These are phyloP conservation scores for Trypanosoma scelopori DNA, from an alignment of 208 protist genomes.

Conservation along the genomic window DNA sequence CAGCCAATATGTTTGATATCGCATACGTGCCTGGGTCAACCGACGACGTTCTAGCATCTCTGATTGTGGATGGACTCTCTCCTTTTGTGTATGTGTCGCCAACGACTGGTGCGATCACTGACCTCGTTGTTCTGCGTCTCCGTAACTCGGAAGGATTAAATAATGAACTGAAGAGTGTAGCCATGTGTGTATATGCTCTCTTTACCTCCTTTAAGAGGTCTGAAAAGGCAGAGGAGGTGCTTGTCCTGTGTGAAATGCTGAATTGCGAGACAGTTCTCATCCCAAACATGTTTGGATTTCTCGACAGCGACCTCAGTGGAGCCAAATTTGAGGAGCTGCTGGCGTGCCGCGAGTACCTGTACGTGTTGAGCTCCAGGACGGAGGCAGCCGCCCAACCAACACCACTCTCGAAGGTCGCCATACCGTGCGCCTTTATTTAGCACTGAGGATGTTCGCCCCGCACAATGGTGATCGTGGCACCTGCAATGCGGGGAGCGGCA, in stretches of 20 bases:
- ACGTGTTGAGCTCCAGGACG: constrained; percentile 33
- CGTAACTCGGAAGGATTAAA: constrained; percentile 15
- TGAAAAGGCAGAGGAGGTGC: constrained; percentile 67
- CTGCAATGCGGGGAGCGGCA: background rate
- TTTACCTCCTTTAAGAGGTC: constrained; percentile 54
- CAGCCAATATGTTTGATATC: constrained; percentile 37
- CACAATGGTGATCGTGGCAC: background rate
- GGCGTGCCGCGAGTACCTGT: constrained; percentile 60
- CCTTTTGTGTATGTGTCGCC: constrained; percentile 36
- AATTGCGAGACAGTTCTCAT: constrained; percentile 60
- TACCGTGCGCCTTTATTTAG: constrained; percentile 57
- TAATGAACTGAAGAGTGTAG: constrained; percentile 13
- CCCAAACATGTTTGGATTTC: constrained; percentile 74
- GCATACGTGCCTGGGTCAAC: constrained; percentile 42
- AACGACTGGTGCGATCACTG: constrained; percentile 33
- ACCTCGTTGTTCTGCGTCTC: constrained; percentile 68
- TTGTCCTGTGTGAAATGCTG: constrained; percentile 51
- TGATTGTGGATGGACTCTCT: constrained; percentile 36
- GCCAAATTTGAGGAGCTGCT: constrained; percentile 73
- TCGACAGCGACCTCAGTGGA: constrained; percentile 80
- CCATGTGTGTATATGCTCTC: constrained; percentile 52
- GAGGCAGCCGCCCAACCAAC: constrained; percentile 37
- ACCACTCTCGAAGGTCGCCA: constrained; percentile 52
- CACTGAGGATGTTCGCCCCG: background rate
- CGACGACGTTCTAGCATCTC: constrained; percentile 36